Evolutionary conservation across 1,284 basidiomycete genomes (phyloP).

Genomic region (Boletellus dicymbophilus): DNA sequence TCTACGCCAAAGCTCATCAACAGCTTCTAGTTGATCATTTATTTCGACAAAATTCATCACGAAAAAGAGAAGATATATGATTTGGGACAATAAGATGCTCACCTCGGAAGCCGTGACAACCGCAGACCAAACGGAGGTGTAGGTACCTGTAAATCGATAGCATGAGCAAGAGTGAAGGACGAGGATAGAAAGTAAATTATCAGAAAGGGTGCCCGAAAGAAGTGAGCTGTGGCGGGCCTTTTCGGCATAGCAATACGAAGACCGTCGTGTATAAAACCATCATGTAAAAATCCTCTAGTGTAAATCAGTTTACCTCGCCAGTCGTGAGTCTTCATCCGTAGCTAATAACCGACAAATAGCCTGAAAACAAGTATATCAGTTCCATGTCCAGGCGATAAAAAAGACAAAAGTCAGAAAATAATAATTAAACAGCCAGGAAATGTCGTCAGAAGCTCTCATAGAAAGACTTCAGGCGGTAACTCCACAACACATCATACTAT

Average conservation of each 20-base stretch:
- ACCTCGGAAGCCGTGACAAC: no score
- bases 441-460: constrained; percentile 21
- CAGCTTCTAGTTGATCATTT: constrained; percentile 84
- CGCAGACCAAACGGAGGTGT: no score
- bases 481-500: constrained; percentile 36
- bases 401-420: constrained; percentile 36
- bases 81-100: background rate
- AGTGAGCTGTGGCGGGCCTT: constrained; percentile 88
- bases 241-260: constrained; percentile 84
- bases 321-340: no score
- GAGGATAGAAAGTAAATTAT: constrained; percentile 28
- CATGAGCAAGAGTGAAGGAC: constrained; percentile 4
- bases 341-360: no score
- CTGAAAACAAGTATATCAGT: constrained; percentile 8
- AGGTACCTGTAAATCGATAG: constrained; percentile 1
- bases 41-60: constrained; percentile 29
- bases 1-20: constrained; percentile 74
- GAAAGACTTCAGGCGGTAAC: constrained; percentile 32
- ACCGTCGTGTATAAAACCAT: constrained; percentile 84
- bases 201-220: constrained; percentile 75
- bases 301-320: constrained; percentile 11
- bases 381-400: background rate
- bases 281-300: constrained; percentile 34
- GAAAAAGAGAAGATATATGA: background rate
- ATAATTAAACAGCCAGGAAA: constrained; percentile 17